Evolutionary conservation across 2,329 filamentous ascomycete species (phyloP), one percentile per base, ranked within the genome.

Genomic region (Beauveria australis): DNA sequence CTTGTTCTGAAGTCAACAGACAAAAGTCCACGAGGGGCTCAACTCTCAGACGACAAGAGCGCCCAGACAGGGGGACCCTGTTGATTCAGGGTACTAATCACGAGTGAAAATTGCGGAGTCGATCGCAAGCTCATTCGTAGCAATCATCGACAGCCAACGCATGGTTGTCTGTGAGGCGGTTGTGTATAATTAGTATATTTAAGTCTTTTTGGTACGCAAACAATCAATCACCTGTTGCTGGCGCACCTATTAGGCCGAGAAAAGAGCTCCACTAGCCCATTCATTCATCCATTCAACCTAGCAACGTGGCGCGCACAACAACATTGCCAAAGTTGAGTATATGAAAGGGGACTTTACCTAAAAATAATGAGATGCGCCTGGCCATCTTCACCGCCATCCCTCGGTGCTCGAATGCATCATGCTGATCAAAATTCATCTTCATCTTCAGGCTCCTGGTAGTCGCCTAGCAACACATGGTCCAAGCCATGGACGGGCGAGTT

Each of bases 391-490:
- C 46, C 47, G 33, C 46, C 46, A 28, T 33, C 28, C 9, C 18
- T 18, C 40, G 16, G 40, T 12, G 9, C 18, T 54, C 12, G 8
- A 16, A 19, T 26, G 40, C 3, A n/a, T 14, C 8, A 22, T n/a
- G n/a, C 16, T 26, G 12, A 8, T 56, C 10, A 57, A 18, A 57
- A 73, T 37, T 75, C 72, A 44, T 76, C 73, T 43, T 75, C 74
- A 24, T 75, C 82, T 61, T 78, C 74, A 69, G 88, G 89, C 63
- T 81, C 82, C 64, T 80, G 81, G 69, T 87, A 89, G 67, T 93
- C 87, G 14, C 87, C 87, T 40, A 95, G 78, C 55, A 93, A 75
- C 59, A 95, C 85, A 70, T 92, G 89, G 66, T 91, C 87, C 71
- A 82, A 67, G 69, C 80, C 71, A 73, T 86, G 65, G 72, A 85